Evolutionary conservation across 306 rosid genomes (phyloP), one percentile per base, ranked within the genome.

Genomic region (Cucumis sativus): DNA sequence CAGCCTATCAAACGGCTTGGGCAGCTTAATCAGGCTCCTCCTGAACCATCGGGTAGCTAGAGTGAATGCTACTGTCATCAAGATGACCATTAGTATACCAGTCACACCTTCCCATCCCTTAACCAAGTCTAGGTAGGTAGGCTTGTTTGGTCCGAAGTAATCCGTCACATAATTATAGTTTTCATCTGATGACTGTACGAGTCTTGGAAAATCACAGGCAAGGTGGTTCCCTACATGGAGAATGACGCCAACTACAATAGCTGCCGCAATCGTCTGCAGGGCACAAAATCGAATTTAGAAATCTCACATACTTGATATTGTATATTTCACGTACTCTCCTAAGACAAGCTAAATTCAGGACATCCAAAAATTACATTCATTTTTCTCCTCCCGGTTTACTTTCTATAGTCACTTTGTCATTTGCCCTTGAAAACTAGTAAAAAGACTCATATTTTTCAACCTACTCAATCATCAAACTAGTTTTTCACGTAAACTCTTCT

Each of bases 11-110:
- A 96, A 87, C 55, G 99, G 99, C 84, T 85, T 89, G 51, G 99
- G 99, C 28, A 96, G 87, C 88, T 92, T 92, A 83, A 96, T 81
- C 78, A 84, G 88, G 87, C 84, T 96, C 79, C 92, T 84, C 82
- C 99, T 84, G 86, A 91, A 89, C 99, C 99, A 89, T 67, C 87
- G 82, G 37, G 99, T 96, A 23, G 98, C 98, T 40, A 96, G 99
- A 9, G 87, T 92, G 87, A 96, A 96, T 14, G 99, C 97, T 74
- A 92, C 81, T 17, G 84, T 72, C 99, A 96, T 96, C 14, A 86
- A 84, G 75, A 85, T 68, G 81, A 96, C 83, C 99, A 96, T 96
- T 74, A 87, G 18, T 79, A 96, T 87, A 81, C 99, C 99, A 79
- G 99, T 96, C 80, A 89, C 88, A 37, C 97, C 97, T 80, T 89